Evolutionary conservation across 2,329 filamentous ascomycete genomes (phyloP).

Genomic region (Rosellinia necatrix): DNA sequence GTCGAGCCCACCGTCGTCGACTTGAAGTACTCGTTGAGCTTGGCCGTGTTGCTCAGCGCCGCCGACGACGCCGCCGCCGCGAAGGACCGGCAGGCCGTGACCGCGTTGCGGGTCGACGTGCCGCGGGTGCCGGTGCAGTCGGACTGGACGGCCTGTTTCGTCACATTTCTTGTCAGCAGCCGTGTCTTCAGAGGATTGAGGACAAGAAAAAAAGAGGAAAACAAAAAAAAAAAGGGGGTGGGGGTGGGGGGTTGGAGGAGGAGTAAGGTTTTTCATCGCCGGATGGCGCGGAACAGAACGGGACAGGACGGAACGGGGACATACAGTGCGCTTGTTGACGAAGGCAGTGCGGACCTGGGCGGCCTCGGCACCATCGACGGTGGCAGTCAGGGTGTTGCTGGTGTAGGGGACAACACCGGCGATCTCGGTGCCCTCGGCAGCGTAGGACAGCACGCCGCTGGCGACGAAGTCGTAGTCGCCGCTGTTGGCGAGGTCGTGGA

Average conservation of each 20-base stretch:
- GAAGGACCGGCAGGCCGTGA: slow-evolving; percentile 58
- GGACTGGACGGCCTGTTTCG: slow-evolving; percentile 46
- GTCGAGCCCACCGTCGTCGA: slow-evolving; percentile 44
- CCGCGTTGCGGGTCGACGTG: slow-evolving; percentile 52
- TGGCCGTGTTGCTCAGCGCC: slow-evolving; percentile 65
- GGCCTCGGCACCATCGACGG: slow-evolving; percentile 61
- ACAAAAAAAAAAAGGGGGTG: too few species aligned
- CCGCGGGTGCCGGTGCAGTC: slow-evolving; percentile 58
- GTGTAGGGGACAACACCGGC: slow-evolving; percentile 59
- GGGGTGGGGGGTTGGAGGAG: too few species aligned
- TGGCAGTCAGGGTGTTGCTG: slow-evolving; percentile 62
- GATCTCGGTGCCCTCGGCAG: slow-evolving; percentile 57
- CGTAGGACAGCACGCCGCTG: slow-evolving; percentile 60
- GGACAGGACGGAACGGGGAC: slow-evolving; percentile 1
- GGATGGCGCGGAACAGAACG: neutral
- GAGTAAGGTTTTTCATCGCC: neutral
- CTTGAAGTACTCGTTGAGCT: slow-evolving; percentile 68
- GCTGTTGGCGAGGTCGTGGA: slow-evolving; percentile 56
- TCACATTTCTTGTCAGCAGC: slow-evolving; percentile 3
- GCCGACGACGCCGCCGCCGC: slow-evolving; percentile 57
- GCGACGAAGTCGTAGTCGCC: slow-evolving; percentile 62
- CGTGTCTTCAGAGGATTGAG: neutral
- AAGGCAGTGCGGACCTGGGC: slow-evolving; percentile 54
- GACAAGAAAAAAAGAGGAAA: too few species aligned
- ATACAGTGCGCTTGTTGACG: slow-evolving; percentile 53